Evolutionary conservation across 768 basidiomycete species (phyloP), one percentile per base, ranked within the genome.

Genomic region (Trametes cingulata): DNA sequence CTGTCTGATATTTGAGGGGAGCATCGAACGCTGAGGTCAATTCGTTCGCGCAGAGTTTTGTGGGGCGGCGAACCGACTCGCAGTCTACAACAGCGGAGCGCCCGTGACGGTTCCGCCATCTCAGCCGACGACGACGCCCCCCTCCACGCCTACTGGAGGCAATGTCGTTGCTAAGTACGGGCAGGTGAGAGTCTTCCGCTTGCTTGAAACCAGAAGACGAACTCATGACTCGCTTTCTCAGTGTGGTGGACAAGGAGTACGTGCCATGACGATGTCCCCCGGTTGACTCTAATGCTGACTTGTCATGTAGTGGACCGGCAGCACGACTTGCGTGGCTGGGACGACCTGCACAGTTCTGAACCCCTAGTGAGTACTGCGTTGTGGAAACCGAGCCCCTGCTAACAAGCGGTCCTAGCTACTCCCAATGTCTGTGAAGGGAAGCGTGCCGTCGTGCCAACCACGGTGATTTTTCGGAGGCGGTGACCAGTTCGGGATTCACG

Each of bases 21-120:
- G 14, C 5, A 6, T n/a, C n/a, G 3, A 40, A 5, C 5, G 39
- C 39, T 40, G 39, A 40, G 6, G 33, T 12, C 2, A 29, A 20
- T 15, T n/a, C 14, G 4, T 10, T 6, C 20, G 14, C 10, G 2
- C 20, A 51, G 49, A 51, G n/a, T 51, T 51, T 33, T 51, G 49
- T 33, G 49, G 49, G 10, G 49, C 49, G 12, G 49, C 49, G 15
- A 51, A 51, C 49, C 49, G 49, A n/a, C 49, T 51, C 33, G 49
- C 33, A 4, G 49, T 51, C 17, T 51, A 51, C 49, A 51, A 51
- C 49, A 35, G 35, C 35, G 49, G 49, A 10, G 12, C 49, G 10
- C 33, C 49, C 13, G 49, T 51, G n/a, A 35, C 49, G 29, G 49
- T 51, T 20, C 49, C 49, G 47, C 47, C 47, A 5, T 48, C 47